A percentile compares a stretch with the other conserved stretches of the same genome.
phyloP scores from a whole-genome alignment of 176 grass and related monocot genomes.

The Carex kokanica region DNA sequence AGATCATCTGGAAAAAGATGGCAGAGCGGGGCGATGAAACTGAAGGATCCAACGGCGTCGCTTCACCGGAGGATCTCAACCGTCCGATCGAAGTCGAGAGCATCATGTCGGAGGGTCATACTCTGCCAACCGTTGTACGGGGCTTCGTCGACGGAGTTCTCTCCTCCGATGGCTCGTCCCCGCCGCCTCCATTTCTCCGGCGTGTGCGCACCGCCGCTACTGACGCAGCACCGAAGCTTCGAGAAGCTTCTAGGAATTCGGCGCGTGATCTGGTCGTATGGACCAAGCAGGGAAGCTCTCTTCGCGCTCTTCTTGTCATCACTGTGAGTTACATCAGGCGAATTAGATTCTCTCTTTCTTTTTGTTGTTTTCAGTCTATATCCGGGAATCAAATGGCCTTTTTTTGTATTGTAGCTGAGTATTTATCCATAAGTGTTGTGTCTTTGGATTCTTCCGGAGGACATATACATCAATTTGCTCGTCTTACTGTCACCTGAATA shows the following conservation, averaged over 20 bases:
- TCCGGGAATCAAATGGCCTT: neutral
- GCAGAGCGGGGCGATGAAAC: conserved; percentile 12
- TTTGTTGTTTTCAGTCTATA: neutral
- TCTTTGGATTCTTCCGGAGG: neutral
- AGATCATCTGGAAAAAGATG: neutral
- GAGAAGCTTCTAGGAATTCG: conserved; percentile 28
- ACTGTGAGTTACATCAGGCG: conserved; percentile 37
- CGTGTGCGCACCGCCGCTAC: conserved; percentile 23
- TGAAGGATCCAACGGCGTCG: conserved; percentile 13
- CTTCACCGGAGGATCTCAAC: neutral
- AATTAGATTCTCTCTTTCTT: neutral
- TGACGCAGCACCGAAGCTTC: conserved; percentile 40
- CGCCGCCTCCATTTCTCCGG: conserved; percentile 9
- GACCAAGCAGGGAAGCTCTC: conserved; percentile 46
- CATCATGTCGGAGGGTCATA: conserved; percentile 16
- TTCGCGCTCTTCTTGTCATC: conserved; percentile 48
- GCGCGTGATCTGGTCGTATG: conserved; percentile 45
- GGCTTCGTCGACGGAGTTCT: conserved; percentile 24
- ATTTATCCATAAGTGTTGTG: neutral
- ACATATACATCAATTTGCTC: neutral
- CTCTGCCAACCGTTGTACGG: neutral
- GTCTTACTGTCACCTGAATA: neutral
- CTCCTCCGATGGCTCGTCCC: neutral
- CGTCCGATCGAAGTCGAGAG: conserved; percentile 20
- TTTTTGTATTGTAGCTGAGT: neutral